Percentiles rank a stretch among this genome's conserved stretches.
Conservation (phyloP, 2,329 filamentous ascomycete species). For the Colletotrichum filicis region DNA sequence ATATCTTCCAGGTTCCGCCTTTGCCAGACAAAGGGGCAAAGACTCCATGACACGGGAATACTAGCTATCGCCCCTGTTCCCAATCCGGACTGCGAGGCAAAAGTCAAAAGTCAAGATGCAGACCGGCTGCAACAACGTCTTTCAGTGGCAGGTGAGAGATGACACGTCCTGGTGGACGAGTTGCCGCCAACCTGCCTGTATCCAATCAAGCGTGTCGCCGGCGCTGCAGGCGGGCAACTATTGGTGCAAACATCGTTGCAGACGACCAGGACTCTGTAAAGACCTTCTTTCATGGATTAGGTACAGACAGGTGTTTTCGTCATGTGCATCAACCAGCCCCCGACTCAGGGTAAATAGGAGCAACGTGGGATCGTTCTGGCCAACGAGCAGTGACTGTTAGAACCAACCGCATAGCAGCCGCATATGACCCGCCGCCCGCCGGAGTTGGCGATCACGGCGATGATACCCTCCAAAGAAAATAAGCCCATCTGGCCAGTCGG, state of each 20-base stretch:
- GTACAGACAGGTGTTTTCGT: constrained; percentile 12
- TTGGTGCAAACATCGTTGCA: not conserved
- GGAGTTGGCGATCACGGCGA: constrained; percentile 25
- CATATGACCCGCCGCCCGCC: constrained; percentile 26
- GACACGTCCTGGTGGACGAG: constrained; percentile 16
- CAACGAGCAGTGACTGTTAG: constrained; percentile 16
- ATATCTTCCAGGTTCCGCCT: not conserved
- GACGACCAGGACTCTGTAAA: not conserved
- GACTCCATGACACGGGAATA: not conserved
- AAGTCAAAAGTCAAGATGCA: constrained; percentile 6
- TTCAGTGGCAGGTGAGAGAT: constrained; percentile 21
- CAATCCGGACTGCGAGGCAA: not conserved
- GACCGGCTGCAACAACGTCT: constrained; percentile 17
- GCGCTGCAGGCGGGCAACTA: constrained; percentile 8
- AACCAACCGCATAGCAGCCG: constrained; percentile 32
- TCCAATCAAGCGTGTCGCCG: constrained; percentile 25
- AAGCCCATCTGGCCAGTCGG: constrained; percentile 24
- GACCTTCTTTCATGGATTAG: constrained; percentile 16
- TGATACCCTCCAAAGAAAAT: constrained; percentile 1
- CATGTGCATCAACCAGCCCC: constrained; percentile 16
- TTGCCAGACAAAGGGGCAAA: not conserved
- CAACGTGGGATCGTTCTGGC: constrained; percentile 21
- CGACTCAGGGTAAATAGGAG: constrained; percentile 14
- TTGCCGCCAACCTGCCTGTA: constrained; percentile 3
- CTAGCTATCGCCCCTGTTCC: not conserved